Percentiles rank a stretch among this genome's conserved stretches.
phyloP scores from a whole-genome alignment of 177 flowering plant species.

The Vitis hybrid region DNA sequence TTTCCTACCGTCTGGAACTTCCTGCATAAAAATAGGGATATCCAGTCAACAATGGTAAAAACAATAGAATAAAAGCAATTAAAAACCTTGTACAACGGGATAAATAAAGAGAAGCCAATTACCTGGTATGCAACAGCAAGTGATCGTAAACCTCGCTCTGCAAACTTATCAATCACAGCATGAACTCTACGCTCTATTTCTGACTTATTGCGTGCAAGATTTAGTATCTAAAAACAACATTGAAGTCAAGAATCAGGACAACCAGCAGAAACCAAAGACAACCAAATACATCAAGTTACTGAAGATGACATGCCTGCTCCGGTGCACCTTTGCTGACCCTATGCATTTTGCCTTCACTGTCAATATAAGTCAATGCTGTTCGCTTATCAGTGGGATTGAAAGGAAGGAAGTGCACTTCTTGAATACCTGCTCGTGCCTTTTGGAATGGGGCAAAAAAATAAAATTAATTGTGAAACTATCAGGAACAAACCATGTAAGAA shows the following conservation, averaged over 20 bases:
- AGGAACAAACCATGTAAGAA: neutral
- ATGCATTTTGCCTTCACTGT: conserved; percentile 78
- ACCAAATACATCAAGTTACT: neutral
- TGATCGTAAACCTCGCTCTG: conserved; percentile 83
- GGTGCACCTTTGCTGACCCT: conserved; percentile 99
- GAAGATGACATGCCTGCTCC: conserved; percentile 63
- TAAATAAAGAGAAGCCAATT: neutral
- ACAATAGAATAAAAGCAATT: neutral
- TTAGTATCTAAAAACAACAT: conserved; percentile 51
- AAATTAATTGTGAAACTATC: conserved; percentile 1
- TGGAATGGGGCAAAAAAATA: neutral
- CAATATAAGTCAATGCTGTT: conserved; percentile 89
- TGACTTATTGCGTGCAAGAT: conserved; percentile 78
- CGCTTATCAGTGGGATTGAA: conserved; percentile 97
- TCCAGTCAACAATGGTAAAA: neutral
- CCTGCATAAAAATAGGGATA: conserved; percentile 41
- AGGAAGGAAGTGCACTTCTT: conserved; percentile 91
- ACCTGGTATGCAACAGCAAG: conserved; percentile 89
- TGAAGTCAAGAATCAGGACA: conserved; percentile 10
- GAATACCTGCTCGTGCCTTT: conserved; percentile 97
- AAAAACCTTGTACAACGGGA: neutral
- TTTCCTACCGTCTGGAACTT: conserved; percentile 91
- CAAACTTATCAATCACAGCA: conserved; percentile 87
- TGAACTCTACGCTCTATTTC: conserved; percentile 90
- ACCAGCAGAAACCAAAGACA: neutral